Conservation (phyloP, 768 basidiomycete species). For the Clathrus columnatus region DNA sequence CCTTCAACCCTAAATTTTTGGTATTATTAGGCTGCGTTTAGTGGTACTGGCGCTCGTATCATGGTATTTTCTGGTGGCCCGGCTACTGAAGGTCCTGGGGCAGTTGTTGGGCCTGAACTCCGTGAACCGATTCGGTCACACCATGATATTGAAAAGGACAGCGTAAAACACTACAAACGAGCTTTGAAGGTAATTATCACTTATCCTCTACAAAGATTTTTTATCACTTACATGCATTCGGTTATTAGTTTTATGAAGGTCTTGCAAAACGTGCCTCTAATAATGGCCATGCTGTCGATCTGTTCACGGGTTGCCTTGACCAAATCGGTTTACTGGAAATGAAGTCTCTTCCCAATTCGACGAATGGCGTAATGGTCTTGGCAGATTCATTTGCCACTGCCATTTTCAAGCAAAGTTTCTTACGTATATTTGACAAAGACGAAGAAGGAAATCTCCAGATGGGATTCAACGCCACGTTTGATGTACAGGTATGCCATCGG, state of each 20-base stretch:
- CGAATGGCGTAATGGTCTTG: slow-evolving; percentile 92
- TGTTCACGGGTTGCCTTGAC: slow-evolving; percentile 96
- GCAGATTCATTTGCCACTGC: slow-evolving; percentile 96
- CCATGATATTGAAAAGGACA: slow-evolving; percentile 96
- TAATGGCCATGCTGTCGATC: slow-evolving; percentile 90
- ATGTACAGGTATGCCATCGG: slow-evolving; percentile 65
- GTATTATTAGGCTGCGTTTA: slow-evolving; percentile 61
- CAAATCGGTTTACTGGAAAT: slow-evolving; percentile 97
- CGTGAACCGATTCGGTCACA: slow-evolving; percentile 97
- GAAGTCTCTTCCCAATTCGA: slow-evolving; percentile 91
- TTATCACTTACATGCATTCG: slow-evolving; percentile 12
- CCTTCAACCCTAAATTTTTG: not conserved
- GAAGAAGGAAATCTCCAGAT: slow-evolving; percentile 87
- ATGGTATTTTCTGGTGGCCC: slow-evolving; percentile 96
- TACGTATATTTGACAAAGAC: slow-evolving; percentile 87
- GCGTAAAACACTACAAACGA: slow-evolving; percentile 94
- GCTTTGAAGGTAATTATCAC: slow-evolving; percentile 70
- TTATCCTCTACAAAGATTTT: not conserved
- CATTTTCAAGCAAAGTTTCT: slow-evolving; percentile 98
- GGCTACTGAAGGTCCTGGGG: slow-evolving; percentile 91
- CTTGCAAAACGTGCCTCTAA: slow-evolving; percentile 88
- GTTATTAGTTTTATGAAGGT: slow-evolving; percentile 84
- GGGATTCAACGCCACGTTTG: slow-evolving; percentile 99
- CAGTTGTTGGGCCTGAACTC: slow-evolving; percentile 92
- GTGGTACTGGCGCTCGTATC: slow-evolving; percentile 91